Base-by-base conservation (phyloP, 345 rosid species). In the Brassica incana region DNA sequence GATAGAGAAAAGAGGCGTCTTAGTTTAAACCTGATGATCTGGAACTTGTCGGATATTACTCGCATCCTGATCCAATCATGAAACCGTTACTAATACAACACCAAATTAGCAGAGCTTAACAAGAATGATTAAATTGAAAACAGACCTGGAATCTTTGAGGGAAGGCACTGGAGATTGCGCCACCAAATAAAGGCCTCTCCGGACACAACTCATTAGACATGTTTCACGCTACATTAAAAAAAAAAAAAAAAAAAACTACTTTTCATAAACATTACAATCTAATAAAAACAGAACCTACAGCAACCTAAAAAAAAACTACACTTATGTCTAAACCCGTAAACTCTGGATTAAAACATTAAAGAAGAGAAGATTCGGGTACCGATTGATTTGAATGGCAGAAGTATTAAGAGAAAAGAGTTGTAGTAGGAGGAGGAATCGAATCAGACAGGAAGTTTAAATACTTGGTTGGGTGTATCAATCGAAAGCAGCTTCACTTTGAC, bases 1-100 rank as follows among this genome's bases (percentile, higher is more conserved):
- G 29, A 25, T 3, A 62, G 40, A 79, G 29, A 48, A 20, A 54
- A 43, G 50, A 43, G 12, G 9, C 48, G 58, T 5, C 20, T n/a
- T n/a, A n/a, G 58, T 52, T 52, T 52, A 52, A 2, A 90, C 94
- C 94, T 92, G 95, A 79, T 92, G 87, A 84, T 92, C 86, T 3
- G 95, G 97, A 52, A 90, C 93, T 80, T 87, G 83, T 0, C 95
- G 89, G 54, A 92, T 66, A 73, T 88, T 68, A 81, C 95, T 90
- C 78, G 89, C 91, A 81, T 92, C 95, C 97, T 90, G 20, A 67
- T 33, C 18, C 18, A 69, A 60, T 56, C 61, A 54, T 4, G 32
- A 8, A 48, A 27, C 25, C 14, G 43, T 69, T n/a, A 50, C 2
- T 8, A 18, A 5, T 6, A 0, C 0, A 36, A 43, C 5, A 5